These are phyloP conservation scores for Hymenoscyphus fraxineus DNA, from an alignment of 2,329 filamentous ascomycete genomes.

Conservation along the genomic window DNA sequence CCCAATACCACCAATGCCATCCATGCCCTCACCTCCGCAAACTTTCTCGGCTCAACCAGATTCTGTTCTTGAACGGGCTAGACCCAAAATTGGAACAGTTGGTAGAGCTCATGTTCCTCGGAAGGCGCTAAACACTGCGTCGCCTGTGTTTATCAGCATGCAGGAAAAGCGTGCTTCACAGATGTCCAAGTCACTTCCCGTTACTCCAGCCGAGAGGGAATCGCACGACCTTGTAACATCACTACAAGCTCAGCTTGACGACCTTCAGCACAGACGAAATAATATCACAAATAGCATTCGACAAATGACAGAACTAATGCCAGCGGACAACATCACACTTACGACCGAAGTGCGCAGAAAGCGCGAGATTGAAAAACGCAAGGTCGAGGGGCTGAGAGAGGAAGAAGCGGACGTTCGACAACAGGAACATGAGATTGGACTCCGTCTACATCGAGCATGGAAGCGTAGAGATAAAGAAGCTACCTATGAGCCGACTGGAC, in stretches of 20 bases:
- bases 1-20: conserved; percentile 22
- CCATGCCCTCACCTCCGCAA: conserved; percentile 15
- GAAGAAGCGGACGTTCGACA: conserved; percentile 71
- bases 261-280: conserved; percentile 61
- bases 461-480: conserved; percentile 69
- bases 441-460: conserved; percentile 70
- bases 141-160: conserved; percentile 33
- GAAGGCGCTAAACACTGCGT: conserved; percentile 28
- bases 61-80: conserved; percentile 31
- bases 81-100: conserved; percentile 24
- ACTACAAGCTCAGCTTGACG: conserved; percentile 62
- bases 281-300: conserved; percentile 71
- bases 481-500: conserved; percentile 59
- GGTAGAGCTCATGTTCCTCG: conserved; percentile 21
- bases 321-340: conserved; percentile 63
- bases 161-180: conserved; percentile 21
- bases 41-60: conserved; percentile 14
- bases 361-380: conserved; percentile 53
- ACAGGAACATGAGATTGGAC: conserved; percentile 74
- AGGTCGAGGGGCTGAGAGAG: conserved; percentile 60
- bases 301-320: conserved; percentile 76
- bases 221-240: conserved; percentile 62
- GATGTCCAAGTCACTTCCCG: conserved; percentile 54
- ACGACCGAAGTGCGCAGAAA: conserved; percentile 61
- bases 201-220: conserved; percentile 56